Evolutionary conservation across 106 monocot genomes (phyloP), one percentile per base, ranked within the genome.

Genomic region (Posidonia australis): DNA sequence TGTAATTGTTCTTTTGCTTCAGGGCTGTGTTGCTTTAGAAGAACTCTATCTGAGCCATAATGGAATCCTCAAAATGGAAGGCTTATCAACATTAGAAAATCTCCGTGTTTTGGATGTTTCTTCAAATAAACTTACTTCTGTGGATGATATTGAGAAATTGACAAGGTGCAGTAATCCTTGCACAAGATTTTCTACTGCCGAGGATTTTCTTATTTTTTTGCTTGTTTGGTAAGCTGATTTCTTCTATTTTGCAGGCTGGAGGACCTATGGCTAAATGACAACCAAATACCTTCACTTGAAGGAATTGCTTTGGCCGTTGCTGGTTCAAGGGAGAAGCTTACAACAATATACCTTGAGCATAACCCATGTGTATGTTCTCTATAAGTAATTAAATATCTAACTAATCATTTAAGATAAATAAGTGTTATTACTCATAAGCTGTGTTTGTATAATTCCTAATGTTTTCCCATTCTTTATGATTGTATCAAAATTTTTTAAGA

Each of bases 11-110:
- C 25, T 19, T 74, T 46, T 51, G 31, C 45, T 79, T 42, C 75
- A 96, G 94, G 90, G 82, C 30, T 90, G 94, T 77, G 68, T 78
- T 65, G 90, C 84, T 42, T 60, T 96, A 12, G 94, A 96, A 69
- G 94, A 96, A 77, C 72, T 90, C 16, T 96, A 96, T 77, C 74
- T 96, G 64, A 96, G 94, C 67, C 90, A 96, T 67, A 90, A 96
- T 87, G 94, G 94, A 61, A 96, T 96, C 63, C 36, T 53, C 21
- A 86, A 80, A 70, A 84, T 96, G 94, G 94, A 90, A 77, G 94
- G 94, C 13, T 82, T 96, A 49, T 87, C 94, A 36, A 70, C 74
- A 24, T 71, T 96, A 49, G 54, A 64, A 55, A 90, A 87, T 68
- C 94, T 96, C 45, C 81, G 78, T 22, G 80, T 96, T 18, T 74